Evolutionary conservation across 2,329 filamentous ascomycete genomes (phyloP).

Genomic region (Chalara sp.): DNA sequence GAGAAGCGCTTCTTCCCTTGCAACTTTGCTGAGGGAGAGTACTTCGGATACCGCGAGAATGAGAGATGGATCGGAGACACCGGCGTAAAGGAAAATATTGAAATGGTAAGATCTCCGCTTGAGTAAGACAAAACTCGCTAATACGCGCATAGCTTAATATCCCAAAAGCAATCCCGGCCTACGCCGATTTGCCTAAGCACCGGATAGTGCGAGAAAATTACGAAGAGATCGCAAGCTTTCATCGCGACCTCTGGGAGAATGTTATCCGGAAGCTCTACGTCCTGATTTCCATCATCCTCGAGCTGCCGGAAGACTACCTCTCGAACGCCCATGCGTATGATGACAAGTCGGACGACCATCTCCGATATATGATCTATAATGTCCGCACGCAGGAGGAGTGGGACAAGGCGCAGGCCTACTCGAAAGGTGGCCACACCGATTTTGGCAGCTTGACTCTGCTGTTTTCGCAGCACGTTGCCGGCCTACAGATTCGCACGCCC

Average conservation of each 20-base stretch:
- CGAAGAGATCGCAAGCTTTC: neutral
- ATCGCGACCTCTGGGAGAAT: constrained; percentile 37
- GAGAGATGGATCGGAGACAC: constrained; percentile 22
- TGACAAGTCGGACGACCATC: constrained; percentile 43
- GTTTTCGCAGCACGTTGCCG: constrained; percentile 52
- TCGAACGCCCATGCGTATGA: constrained; percentile 51
- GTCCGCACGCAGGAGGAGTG: constrained; percentile 40
- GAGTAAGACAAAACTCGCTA: neutral
- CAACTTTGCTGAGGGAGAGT: constrained; percentile 43
- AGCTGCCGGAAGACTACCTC: constrained; percentile 52
- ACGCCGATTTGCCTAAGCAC: constrained; percentile 31
- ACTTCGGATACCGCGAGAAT: constrained; percentile 48
- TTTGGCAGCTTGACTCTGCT: constrained; percentile 49
- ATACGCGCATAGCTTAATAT: constrained; percentile 36
- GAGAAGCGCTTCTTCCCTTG: constrained; percentile 50
- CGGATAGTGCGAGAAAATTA: constrained; percentile 38
- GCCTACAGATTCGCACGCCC: constrained; percentile 45
- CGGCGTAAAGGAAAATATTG: constrained; percentile 39
- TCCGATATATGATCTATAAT: constrained; percentile 57
- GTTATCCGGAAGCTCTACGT: constrained; percentile 50
- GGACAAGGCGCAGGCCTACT: neutral
- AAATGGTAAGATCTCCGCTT: constrained; percentile 55
- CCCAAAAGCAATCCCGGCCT: constrained; percentile 37
- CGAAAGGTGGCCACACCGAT: constrained; percentile 47
- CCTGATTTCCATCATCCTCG: constrained; percentile 53